phyloP scores from a whole-genome alignment of 2,329 filamentous ascomycete genomes.

The Phyllosticta citrichinensis region DNA sequence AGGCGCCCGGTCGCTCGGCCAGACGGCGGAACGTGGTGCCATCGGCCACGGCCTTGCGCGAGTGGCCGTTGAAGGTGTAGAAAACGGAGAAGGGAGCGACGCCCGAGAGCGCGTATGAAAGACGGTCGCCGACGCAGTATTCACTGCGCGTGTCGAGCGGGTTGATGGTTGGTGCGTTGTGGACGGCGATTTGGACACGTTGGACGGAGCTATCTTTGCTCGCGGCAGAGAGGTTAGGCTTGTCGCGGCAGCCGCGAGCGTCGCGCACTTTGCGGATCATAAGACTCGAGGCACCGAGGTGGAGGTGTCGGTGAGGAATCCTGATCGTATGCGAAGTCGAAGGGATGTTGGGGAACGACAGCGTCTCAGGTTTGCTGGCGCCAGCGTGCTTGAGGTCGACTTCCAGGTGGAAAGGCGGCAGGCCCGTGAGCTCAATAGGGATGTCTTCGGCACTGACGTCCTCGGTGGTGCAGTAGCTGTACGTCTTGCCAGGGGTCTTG shows the following conservation, averaged over 20 bases:
- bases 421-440: conserved; percentile 72
- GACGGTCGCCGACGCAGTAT: conserved; percentile 91
- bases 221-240: conserved; percentile 44
- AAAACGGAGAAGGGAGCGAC: conserved; percentile 86
- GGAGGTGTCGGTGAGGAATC: conserved; percentile 75
- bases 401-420: conserved; percentile 81
- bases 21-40: conserved; percentile 86
- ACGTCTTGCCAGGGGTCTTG: conserved; percentile 76
- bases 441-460: conserved; percentile 75
- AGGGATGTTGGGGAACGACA: conserved; percentile 70
- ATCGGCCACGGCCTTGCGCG: conserved; percentile 67
- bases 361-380: conserved; percentile 66
- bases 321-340: conserved; percentile 66
- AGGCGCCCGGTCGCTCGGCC: conserved; percentile 81
- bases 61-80: conserved; percentile 75
- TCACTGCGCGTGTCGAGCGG: conserved; percentile 74
- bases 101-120: conserved; percentile 84
- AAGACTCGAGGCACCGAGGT: conserved; percentile 80
- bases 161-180: conserved; percentile 84
- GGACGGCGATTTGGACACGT: conserved; percentile 85
- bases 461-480: conserved; percentile 89
- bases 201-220: conserved; percentile 45
- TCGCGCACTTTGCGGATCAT: conserved; percentile 86
- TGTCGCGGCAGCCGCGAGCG: conserved; percentile 72
- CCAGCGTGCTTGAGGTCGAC: conserved; percentile 89